These are phyloP conservation scores for Fonsecaea nubica DNA, from an alignment of 2,329 filamentous ascomycete genomes.

Conservation along the genomic window DNA sequence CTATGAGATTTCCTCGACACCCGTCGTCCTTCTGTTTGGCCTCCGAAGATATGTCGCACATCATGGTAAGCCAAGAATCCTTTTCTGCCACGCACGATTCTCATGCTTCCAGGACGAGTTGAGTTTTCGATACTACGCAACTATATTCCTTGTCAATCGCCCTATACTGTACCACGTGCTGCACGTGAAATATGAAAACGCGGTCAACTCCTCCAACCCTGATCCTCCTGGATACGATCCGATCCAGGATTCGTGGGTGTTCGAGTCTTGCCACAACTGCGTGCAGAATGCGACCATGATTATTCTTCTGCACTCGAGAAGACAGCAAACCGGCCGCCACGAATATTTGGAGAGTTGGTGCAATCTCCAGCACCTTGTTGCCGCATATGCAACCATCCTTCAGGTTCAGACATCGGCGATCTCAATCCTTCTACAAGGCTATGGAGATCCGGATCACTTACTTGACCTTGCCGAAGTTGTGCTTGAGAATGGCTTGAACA, in stretches of 20 bases:
- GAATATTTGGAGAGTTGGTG: conserved; percentile 24
- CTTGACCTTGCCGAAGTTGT: conserved; percentile 17
- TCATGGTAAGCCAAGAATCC: conserved; percentile 13
- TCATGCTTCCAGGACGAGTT: conserved; percentile 16
- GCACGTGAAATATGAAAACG: conserved; percentile 16
- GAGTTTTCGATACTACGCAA: conserved; percentile 23
- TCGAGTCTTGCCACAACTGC: conserved; percentile 25
- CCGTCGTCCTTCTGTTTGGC: conserved; percentile 17
- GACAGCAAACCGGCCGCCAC: conserved; percentile 3
- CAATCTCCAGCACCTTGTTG: conserved; percentile 21
- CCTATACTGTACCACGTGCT: conserved; percentile 18
- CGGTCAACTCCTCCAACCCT: background rate
- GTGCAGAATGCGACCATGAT: conserved; percentile 25
- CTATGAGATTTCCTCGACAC: conserved; percentile 21
- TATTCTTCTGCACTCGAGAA: conserved; percentile 16
- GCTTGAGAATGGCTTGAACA: conserved; percentile 16
- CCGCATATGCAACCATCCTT: conserved; percentile 22
- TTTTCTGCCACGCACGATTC: background rate
- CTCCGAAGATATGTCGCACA: background rate
- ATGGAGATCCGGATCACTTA: conserved; percentile 14
- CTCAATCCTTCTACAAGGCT: conserved; percentile 18
- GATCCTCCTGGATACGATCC: conserved; percentile 3
- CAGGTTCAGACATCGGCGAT: conserved; percentile 24
- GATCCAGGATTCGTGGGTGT: conserved; percentile 18
- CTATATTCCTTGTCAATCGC: conserved; percentile 21